Evolutionary conservation across 2,329 filamentous ascomycete genomes (phyloP).

Genomic region (Metarhizium album): DNA sequence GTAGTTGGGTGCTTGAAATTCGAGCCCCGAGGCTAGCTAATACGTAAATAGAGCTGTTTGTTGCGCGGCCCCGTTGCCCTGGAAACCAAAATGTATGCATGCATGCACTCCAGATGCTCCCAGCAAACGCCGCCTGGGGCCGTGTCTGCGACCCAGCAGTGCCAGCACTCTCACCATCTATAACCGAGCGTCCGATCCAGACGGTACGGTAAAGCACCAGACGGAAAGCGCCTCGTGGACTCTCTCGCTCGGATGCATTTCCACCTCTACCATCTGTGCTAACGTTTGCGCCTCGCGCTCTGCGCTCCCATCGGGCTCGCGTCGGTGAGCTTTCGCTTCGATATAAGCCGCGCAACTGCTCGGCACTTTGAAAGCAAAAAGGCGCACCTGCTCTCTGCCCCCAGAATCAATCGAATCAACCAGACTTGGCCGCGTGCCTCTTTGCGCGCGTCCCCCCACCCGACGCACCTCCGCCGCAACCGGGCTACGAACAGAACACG

Average conservation of each 20-base stretch:
- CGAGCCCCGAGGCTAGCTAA: neutral
- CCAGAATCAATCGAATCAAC: no score
- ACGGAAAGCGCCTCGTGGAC: neutral
- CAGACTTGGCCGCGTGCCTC: neutral
- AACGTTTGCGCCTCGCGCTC: constrained; percentile 12
- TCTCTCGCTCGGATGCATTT: constrained; percentile 13
- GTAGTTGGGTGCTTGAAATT: neutral
- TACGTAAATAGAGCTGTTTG: neutral
- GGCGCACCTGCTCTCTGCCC: no score
- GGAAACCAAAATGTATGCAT: constrained; percentile 4
- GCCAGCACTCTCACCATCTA: neutral
- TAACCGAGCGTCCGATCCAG: neutral
- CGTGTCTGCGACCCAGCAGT: constrained; percentile 1
- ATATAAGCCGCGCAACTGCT: neutral
- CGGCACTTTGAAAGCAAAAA: no score
- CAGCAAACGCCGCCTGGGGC: neutral
- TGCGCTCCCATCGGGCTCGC: neutral
- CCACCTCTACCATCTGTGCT: constrained; percentile 21
- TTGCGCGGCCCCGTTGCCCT: constrained; percentile 4
- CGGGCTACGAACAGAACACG: neutral
- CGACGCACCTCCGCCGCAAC: neutral
- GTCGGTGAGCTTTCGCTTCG: neutral
- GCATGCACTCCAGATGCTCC: neutral
- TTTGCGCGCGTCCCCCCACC: neutral
- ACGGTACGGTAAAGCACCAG: no score